Conservation (phyloP, 129 eudicot species). For the Ambrosia trifida region DNA sequence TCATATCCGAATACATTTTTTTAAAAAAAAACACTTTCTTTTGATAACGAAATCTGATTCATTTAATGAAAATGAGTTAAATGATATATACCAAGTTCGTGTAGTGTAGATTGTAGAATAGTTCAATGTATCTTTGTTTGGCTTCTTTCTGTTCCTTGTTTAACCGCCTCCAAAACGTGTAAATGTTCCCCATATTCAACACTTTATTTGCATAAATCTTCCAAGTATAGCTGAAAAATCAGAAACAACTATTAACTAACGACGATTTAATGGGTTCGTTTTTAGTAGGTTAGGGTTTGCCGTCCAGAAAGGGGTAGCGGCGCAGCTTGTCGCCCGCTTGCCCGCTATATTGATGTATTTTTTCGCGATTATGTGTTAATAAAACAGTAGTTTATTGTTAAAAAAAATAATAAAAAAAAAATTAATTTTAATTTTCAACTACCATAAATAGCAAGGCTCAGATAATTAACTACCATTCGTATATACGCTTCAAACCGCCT, state of each 20-base stretch:
- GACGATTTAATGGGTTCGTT: too few relatives aligned
- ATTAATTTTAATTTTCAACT: not conserved
- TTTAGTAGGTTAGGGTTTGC: too few relatives aligned
- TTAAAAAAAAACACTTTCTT: not conserved
- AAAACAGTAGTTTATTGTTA: too few relatives aligned
- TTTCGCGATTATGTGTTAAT: too few relatives aligned
- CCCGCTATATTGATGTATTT: too few relatives aligned
- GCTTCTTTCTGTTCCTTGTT: conserved; percentile 80
- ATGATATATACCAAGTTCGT: conserved; percentile 65
- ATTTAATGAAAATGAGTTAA: not conserved
- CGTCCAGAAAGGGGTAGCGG: too few relatives aligned
- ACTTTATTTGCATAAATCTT: conserved; percentile 95
- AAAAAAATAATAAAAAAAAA: too few relatives aligned
- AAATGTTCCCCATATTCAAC: conserved; percentile 84
- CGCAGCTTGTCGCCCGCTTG: too few relatives aligned
- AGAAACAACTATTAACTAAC: not conserved
- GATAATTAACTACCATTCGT: conserved; percentile 63
- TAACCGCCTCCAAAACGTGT: conserved; percentile 74
- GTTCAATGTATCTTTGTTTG: conserved; percentile 81
- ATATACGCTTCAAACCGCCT: conserved; percentile 78
- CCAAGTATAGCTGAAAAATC: conserved; percentile 84
- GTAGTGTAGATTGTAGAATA: conserved; percentile 69
- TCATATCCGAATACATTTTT: conserved; percentile 11
- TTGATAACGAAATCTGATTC: not conserved
- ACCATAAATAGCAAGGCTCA: not conserved